phyloP scores from a whole-genome alignment of 2,329 filamentous ascomycete species.

The Penicillium polonicum region DNA sequence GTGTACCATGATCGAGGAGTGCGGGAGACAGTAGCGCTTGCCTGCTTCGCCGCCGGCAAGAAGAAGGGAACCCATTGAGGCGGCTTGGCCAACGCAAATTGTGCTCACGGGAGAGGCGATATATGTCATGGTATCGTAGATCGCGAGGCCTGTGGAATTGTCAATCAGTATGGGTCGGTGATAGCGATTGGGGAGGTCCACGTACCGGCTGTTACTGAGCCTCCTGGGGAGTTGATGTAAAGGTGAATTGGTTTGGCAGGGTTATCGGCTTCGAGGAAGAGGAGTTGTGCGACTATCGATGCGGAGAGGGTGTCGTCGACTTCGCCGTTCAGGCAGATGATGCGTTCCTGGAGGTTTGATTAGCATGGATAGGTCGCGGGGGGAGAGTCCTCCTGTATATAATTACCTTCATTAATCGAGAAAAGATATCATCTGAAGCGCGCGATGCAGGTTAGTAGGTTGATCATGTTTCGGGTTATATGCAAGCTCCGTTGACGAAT shows the following conservation, averaged over 20 bases:
- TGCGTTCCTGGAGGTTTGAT: conserved; percentile 70
- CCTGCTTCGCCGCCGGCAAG: conserved; percentile 82
- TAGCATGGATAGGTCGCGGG: neutral
- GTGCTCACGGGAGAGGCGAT: conserved; percentile 91
- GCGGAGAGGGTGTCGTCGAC: conserved; percentile 89
- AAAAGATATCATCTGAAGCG: conserved; percentile 73
- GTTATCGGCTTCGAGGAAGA: conserved; percentile 96
- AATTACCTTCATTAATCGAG: conserved; percentile 69
- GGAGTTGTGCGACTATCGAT: conserved; percentile 90
- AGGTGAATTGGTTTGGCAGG: conserved; percentile 93
- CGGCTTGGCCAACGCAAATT: conserved; percentile 90
- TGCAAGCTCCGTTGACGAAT: conserved; percentile 23
- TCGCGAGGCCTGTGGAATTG: conserved; percentile 58
- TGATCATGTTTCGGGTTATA: neutral
- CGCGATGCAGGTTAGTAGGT: conserved; percentile 17
- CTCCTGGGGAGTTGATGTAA: conserved; percentile 96
- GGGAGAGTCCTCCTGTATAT: conserved; percentile 14
- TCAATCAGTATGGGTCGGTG: neutral
- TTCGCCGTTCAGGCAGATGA: conserved; percentile 87
- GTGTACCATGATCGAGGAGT: conserved; percentile 95
- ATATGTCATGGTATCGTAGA: conserved; percentile 99
- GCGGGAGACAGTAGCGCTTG: conserved; percentile 85
- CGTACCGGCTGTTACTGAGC: conserved; percentile 77
- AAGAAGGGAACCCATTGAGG: conserved; percentile 89
- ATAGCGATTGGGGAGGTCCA: neutral